Base-by-base conservation (phyloP, 257 asterid species). In the Capsicum baccatum region DNA sequence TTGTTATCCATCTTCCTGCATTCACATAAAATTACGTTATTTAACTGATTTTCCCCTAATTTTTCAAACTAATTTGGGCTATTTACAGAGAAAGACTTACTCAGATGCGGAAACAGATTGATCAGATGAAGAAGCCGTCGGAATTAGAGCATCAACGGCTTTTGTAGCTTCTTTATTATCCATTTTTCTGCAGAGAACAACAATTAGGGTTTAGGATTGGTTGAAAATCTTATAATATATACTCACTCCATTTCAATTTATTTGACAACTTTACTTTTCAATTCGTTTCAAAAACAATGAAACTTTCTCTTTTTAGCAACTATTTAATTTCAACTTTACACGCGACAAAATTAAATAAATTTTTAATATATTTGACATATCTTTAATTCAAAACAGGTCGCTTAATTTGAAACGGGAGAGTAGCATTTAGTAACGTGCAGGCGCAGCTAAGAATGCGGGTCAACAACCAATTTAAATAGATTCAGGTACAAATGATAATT, bases 1-100 rank as follows among this genome's bases (percentile, higher is more conserved):
- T 52, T 47, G n/a, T 76, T 54, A 76, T 76, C 81, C 81, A 76
- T 76, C 1, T 26, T 54, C 44, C 80, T 74, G 81, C 80, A 8
- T 26, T 7, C 42, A 74, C 80, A 7, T 6, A 50, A 6, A 74
- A 74, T 48, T 12, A 50, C 11, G 7, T 7, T 12, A 48, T 50
- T 44, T 48, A 74, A 48, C 60, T 50, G 44, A 21, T 50, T 52
- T 73, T 19, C 21, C 55, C 21, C 79, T 16, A 69, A 42, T 16
- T 16, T 69, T 16, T 42, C 7, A 16, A 42, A 69, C 35, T 69
- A 8, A 42, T 42, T 69, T 8, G 78, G 13, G 8, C 26, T 39
- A 54, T 39, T 39, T 39, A 39, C 5, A 39, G 44, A 39, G 37
- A 21, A 13, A 50, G 10, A 74, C 80, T 47, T 73, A 74, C 81